Percentiles rank a stretch among this genome's conserved stretches.
phyloP scores from a whole-genome alignment of 257 asterid genomes.

The Plectranthus barbatus region DNA sequence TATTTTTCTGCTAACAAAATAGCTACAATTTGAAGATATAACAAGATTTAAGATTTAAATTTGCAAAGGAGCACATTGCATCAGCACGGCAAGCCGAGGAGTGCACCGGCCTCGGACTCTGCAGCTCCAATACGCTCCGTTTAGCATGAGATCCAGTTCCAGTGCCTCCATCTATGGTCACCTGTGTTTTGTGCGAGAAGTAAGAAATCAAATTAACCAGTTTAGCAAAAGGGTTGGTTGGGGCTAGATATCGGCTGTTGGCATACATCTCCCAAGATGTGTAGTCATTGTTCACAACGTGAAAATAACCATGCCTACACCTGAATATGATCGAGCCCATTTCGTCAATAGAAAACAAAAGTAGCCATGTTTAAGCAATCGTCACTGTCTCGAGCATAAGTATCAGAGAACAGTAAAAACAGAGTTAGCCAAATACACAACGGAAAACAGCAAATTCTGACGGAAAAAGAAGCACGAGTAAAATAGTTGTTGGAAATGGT shows the following conservation, averaged over 20 bases:
- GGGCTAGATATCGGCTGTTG: constrained; percentile 87
- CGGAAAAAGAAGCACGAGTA: constrained; percentile 44
- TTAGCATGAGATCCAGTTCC: constrained; percentile 96
- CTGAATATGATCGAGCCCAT: too few relatives aligned
- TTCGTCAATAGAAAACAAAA: too few relatives aligned
- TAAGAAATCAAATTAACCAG: too few relatives aligned
- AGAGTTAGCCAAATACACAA: too few relatives aligned
- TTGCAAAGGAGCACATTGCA: not conserved
- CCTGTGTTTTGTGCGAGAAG: not conserved
- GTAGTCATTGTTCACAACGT: constrained; percentile 88
- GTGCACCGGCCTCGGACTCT: constrained; percentile 60
- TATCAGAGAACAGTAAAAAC: too few relatives aligned
- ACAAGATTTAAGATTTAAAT: constrained; percentile 8
- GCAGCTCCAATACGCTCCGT: constrained; percentile 80
- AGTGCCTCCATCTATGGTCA: constrained; percentile 45
- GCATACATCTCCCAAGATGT: constrained; percentile 96
- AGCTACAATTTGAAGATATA: not conserved
- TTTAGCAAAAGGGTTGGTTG: constrained; percentile 66
- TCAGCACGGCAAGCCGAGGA: constrained; percentile 40
- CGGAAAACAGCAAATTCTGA: too few relatives aligned
- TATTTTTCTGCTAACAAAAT: constrained; percentile 3
- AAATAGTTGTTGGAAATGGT: too few relatives aligned
- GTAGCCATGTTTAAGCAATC: too few relatives aligned
- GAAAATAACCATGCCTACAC: constrained; percentile 92
- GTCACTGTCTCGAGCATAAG: too few relatives aligned